A percentile compares a stretch with the other conserved stretches of the same genome.
These are phyloP conservation scores for Capsicum rhomboideum DNA, from an alignment of 257 asterid genomes.

Conservation along the genomic window DNA sequence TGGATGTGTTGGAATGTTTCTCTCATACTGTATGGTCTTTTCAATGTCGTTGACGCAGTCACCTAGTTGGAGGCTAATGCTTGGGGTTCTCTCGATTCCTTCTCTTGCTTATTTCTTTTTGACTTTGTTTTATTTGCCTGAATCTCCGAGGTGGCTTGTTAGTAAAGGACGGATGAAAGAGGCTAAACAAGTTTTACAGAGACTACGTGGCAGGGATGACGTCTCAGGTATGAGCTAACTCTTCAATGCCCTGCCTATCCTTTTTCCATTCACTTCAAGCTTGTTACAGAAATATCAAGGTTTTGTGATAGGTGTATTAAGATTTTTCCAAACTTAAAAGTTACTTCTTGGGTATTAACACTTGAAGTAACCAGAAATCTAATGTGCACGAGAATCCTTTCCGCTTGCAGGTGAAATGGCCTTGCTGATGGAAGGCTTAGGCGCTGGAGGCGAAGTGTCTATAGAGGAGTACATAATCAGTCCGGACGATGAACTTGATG, in stretches of 20 bases:
- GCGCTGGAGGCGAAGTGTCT: constrained; percentile 75
- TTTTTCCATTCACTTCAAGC: neutral
- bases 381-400: neutral
- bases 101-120: constrained; percentile 54
- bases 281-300: neutral
- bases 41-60: constrained; percentile 63
- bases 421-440: constrained; percentile 73
- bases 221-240: constrained; percentile 50
- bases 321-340: neutral
- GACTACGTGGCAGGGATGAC: constrained; percentile 79
- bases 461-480: constrained; percentile 81
- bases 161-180: constrained; percentile 82
- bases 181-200: constrained; percentile 67
- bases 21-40: constrained; percentile 91
- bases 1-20: constrained; percentile 80
- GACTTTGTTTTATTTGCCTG: constrained; percentile 68
- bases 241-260: neutral
- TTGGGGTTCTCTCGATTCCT: constrained; percentile 83
- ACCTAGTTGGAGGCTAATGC: constrained; percentile 96
- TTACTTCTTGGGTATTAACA: neutral
- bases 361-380: neutral
- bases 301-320: neutral
- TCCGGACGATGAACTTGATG: constrained; percentile 57
- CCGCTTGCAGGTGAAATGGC: constrained; percentile 85
- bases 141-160: constrained; percentile 98